Percentiles rank a stretch among this genome's conserved stretches.
phyloP scores from a whole-genome alignment of 2,329 filamentous ascomycete genomes.

The Ophiostoma piceae region DNA sequence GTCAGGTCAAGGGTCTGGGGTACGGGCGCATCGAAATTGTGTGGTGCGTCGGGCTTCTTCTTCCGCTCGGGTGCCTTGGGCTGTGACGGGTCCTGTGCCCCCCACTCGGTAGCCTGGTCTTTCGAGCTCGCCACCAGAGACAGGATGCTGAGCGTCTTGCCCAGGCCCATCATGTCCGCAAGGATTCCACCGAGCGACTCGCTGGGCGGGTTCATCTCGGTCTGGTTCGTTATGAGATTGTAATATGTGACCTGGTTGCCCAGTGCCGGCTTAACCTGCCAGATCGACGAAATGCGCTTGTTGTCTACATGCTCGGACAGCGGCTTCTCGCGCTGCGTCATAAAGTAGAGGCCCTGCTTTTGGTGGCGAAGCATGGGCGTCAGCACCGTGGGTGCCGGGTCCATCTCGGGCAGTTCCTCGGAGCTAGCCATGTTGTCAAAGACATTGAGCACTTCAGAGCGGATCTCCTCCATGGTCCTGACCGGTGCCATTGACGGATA shows the following conservation, averaged over 20 bases:
- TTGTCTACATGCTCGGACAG: slow-evolving; percentile 53
- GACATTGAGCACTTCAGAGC: slow-evolving; percentile 75
- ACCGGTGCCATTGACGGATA: not conserved
- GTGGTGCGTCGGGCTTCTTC: slow-evolving; percentile 34
- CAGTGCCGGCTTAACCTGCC: slow-evolving; percentile 58
- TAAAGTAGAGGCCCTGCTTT: slow-evolving; percentile 83
- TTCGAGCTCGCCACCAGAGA: slow-evolving; percentile 67
- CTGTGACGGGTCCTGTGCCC: slow-evolving; percentile 47
- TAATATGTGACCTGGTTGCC: slow-evolving; percentile 57
- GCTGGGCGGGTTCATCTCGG: slow-evolving; percentile 53
- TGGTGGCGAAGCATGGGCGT: slow-evolving; percentile 77
- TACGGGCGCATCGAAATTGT: slow-evolving; percentile 37
- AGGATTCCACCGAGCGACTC: slow-evolving; percentile 69
- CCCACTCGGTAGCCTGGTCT: slow-evolving; percentile 59
- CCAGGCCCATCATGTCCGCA: slow-evolving; percentile 85
- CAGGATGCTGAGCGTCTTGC: slow-evolving; percentile 80
- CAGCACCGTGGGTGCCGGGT: slow-evolving; percentile 56
- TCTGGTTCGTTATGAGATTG: slow-evolving; percentile 78
- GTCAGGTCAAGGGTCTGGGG: slow-evolving; percentile 46
- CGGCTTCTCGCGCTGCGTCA: slow-evolving; percentile 70
- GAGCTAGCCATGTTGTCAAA: slow-evolving; percentile 77
- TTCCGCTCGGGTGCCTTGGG: slow-evolving; percentile 39
- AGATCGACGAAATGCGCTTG: slow-evolving; percentile 65
- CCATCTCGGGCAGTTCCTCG: slow-evolving; percentile 69
- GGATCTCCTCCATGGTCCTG: slow-evolving; percentile 77